Conservation (phyloP, 2,329 filamentous ascomycete species). For the Rutstroemia sp. region DNA sequence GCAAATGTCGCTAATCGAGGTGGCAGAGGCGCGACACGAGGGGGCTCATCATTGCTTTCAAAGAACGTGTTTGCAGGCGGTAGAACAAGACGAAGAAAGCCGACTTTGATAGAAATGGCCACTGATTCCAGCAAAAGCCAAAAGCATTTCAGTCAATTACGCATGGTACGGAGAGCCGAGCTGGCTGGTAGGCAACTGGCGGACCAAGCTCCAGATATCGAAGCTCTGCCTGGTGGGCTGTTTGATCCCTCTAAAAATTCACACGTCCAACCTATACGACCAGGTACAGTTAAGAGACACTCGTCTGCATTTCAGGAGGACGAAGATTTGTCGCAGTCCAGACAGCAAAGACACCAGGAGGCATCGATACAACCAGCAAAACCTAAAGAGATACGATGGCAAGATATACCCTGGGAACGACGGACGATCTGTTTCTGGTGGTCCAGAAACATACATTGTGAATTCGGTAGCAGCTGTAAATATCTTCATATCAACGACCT, state of each 20-base stretch:
- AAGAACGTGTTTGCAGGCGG: conserved; percentile 22
- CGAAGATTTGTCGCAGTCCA: background rate
- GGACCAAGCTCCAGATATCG: conserved; percentile 35
- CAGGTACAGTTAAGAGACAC: conserved; percentile 11
- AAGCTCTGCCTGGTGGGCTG: conserved; percentile 22
- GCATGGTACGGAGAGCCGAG: conserved; percentile 35
- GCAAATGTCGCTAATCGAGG: background rate
- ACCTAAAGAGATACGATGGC: background rate
- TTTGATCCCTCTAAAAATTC: conserved; percentile 18
- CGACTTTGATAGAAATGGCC: conserved; percentile 21
- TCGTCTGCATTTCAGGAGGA: background rate
- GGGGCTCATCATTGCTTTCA: conserved; percentile 10
- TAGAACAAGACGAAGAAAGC: conserved; percentile 11
- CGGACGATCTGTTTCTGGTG: conserved; percentile 1
- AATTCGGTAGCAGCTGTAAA: background rate
- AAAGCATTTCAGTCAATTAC: conserved; percentile 35
- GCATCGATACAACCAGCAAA: background rate
- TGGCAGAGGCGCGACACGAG: conserved; percentile 18
- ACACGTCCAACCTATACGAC: conserved; percentile 13
- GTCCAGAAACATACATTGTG: background rate
- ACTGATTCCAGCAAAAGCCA: conserved; percentile 35
- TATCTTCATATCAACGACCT: background rate
- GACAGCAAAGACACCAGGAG: background rate
- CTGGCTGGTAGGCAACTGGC: conserved; percentile 37
- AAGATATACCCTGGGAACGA: background rate